These are phyloP conservation scores for Tetracentron sinense DNA, from an alignment of 164 flowering plant genomes.

Conservation along the genomic window DNA sequence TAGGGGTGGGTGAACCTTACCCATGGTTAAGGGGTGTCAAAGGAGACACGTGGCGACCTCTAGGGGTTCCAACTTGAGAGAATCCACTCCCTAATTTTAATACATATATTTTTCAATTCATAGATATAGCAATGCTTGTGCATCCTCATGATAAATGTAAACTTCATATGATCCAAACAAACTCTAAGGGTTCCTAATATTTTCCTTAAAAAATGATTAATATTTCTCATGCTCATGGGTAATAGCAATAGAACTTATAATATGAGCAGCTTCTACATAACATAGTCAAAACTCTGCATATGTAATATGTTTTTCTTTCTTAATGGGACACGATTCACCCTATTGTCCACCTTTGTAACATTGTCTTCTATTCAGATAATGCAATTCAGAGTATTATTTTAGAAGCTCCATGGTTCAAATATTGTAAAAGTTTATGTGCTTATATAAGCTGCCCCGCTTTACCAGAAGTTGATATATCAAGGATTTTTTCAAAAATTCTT, in stretches of 20 bases:
- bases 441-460: slow-evolving; percentile 84
- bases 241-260: no score
- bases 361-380: slow-evolving; percentile 42
- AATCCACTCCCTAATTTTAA: no score
- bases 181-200: not conserved
- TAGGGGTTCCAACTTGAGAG: no score
- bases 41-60: no score
- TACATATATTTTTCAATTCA: no score
- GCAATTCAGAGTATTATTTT: slow-evolving; percentile 66
- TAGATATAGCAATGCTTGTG: no score
- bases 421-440: slow-evolving; percentile 78
- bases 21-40: no score
- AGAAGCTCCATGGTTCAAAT: slow-evolving; percentile 85
- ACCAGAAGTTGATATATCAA: slow-evolving; percentile 84
- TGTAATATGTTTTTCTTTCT: slow-evolving; percentile 1
- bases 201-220: no score
- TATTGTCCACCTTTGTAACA: not conserved
- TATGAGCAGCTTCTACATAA: not conserved
- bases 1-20: no score
- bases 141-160: no score
- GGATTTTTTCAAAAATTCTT: slow-evolving; percentile 52
- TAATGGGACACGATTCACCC: not conserved
- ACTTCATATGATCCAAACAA: no score
- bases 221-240: no score
- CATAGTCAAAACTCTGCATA: not conserved